phyloP scores from a whole-genome alignment of 768 basidiomycete genomes.

The Rubroboletus satanas region DNA sequence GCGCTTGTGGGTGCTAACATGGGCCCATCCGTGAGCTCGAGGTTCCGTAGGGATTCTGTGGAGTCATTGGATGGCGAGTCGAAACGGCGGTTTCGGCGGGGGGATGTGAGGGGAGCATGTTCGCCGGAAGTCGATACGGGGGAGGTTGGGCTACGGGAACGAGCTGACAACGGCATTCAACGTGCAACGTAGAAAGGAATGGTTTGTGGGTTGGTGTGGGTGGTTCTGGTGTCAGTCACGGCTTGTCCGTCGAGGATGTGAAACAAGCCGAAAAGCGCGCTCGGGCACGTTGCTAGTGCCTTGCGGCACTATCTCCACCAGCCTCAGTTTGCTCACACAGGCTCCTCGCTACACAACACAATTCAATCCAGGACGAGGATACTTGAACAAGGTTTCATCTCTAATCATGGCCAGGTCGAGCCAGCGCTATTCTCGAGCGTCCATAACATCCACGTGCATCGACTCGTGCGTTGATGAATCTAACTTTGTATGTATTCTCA shows the following conservation, averaged over 20 bases:
- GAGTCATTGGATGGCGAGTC: conserved; percentile 44
- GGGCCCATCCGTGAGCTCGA: conserved; percentile 73
- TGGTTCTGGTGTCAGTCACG: background rate
- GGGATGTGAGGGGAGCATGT: conserved; percentile 5
- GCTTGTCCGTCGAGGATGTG: background rate
- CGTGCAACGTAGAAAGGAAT: background rate
- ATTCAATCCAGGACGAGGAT: background rate
- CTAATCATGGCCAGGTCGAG: background rate
- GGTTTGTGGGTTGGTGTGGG: background rate
- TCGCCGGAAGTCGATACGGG: conserved; percentile 13
- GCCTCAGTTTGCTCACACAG: background rate
- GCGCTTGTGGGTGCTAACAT: conserved; percentile 21
- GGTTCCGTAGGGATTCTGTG: conserved; percentile 67
- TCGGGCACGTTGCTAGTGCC: background rate
- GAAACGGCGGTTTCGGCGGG: conserved; percentile 1
- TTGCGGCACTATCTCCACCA: no score
- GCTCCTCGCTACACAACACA: background rate
- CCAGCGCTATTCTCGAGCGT: background rate
- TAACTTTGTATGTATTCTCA: background rate
- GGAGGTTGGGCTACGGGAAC: conserved; percentile 15
- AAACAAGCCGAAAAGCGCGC: background rate
- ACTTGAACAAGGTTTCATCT: background rate
- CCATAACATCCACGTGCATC: background rate
- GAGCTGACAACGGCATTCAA: conserved; percentile 21
- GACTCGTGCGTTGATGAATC: no score